Evolutionary conservation across 2,329 filamentous ascomycete species (phyloP), one percentile per base, ranked within the genome.

Genomic region (Cladosporium sp.): DNA sequence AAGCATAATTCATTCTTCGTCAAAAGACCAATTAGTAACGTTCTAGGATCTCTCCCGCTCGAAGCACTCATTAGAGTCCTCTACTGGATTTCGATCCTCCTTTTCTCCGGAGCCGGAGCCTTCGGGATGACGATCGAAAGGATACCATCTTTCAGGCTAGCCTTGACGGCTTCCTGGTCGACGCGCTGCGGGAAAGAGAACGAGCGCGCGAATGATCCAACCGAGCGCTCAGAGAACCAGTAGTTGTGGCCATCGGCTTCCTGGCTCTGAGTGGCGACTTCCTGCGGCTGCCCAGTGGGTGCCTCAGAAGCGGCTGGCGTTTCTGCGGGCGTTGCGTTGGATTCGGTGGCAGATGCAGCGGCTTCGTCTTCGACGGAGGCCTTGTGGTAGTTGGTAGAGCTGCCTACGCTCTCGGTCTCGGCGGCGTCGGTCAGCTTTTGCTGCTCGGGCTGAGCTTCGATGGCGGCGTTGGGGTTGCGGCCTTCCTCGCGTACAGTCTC

Each of bases 341-440:
- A 38, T 9, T 52, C 46, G 49, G 49, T 25, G 8, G 39, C 38
- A 9, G 46, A 29, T 2, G 46, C 43, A 9, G 45, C 16, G 11
- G 46, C 41, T 22, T 57, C 83, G 47, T 88, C 85, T 60, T 86
- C 83, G 33, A 88, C 86, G 0, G 78, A 83, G 2, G 83, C 78
- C 62, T 80, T 71, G 69, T 78, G 75, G 36, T 39, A 48, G 27
- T 48, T 48, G 36, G 25, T 33, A 9, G 45, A 48, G 16, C 42
- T 53, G 6, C 51, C 43, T 16, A 51, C 54, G 53, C 60, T 56
- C 50, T 65, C 62, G 36, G 60, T 56, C 30, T 46, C 42, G 18
- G 49, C 42, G n/a, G 38, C 48, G 12, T 42, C 48, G 13, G 32
- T 7, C 7, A 46, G 38, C 29, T 43, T 45, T 16, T 43, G 18